Evolutionary conservation across 257 asterid species (phyloP), one percentile per base, ranked within the genome.

Genomic region (Petunia axillaris): DNA sequence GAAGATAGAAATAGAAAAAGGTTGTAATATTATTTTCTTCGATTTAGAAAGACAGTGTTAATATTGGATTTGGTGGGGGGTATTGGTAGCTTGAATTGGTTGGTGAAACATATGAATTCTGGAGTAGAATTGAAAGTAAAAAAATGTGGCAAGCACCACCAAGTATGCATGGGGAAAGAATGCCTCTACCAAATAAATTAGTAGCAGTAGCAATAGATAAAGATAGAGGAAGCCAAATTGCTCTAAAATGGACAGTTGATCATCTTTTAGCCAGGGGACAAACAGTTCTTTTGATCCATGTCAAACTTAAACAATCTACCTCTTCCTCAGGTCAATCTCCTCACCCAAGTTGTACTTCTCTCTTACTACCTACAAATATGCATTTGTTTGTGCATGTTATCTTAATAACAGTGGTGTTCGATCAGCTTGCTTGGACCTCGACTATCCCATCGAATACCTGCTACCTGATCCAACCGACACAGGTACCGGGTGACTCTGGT

Each of bases 181-280:
- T 70, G 43, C 43, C 16, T 46, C 5, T 35, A 46, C 77, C 59
- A 62, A 78, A 62, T 35, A 78, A 78, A 13, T 54, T 79, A 75
- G 40, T 83, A 53, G 86, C 81, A 10, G 83, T 83, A 36, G 81
- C 81, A 38, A 83, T 83, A 39, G 86, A 83, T 38, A 83, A 75
- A 52, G 83, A 79, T 40, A 83, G 55, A 83, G 78, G 81, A 7
- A 83, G 86, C 83, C 83, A 83, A 79, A 40, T 38, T 44, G 83
- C 86, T 53, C 40, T 83, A 14, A 79, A 79, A 80, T 83, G 99
- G 99, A 87, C 98, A 10, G 85, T 91, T 79, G 97, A 95, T 50
- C 91, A 91, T 86, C 87, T 95, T 79, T 91, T 93, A 63, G 46
- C 41, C 36, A 91, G 74, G 87, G 97, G 97, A 67, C 97, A 95